These are phyloP conservation scores for Metschnikowia reukaufii DNA, from an alignment of 805 yeast species.

Conservation along the genomic window DNA sequence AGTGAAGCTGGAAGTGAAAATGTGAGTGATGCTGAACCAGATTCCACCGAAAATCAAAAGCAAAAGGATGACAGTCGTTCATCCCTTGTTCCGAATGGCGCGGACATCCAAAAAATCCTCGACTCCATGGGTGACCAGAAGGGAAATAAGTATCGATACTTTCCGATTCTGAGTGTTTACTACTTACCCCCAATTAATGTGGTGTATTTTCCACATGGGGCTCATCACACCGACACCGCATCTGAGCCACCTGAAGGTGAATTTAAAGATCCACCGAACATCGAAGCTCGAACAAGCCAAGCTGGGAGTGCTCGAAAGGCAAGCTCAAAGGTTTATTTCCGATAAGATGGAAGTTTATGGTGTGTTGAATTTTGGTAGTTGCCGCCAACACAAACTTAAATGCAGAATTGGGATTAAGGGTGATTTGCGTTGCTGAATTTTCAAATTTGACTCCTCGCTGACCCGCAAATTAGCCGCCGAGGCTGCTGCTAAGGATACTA, in stretches of 20 bases:
- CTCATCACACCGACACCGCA: slow-evolving; percentile 34
- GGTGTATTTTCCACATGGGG: slow-evolving; percentile 56
- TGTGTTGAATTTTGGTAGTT: neutral
- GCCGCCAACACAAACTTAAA: too few species aligned
- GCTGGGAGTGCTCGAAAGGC: slow-evolving; percentile 6
- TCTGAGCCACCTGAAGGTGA: neutral
- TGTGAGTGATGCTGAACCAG: slow-evolving; percentile 2
- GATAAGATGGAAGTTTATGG: neutral
- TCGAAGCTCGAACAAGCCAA: slow-evolving; percentile 2
- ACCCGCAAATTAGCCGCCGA: slow-evolving; percentile 46
- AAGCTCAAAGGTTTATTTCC: slow-evolving; percentile 16
- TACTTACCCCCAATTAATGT: slow-evolving; percentile 56
- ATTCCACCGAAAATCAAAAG: neutral
- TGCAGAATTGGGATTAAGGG: too few species aligned
- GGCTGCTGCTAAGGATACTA: slow-evolving; percentile 22
- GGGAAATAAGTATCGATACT: slow-evolving; percentile 42
- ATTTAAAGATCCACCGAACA: neutral
- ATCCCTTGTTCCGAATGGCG: slow-evolving; percentile 1
- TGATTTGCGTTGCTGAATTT: too few species aligned
- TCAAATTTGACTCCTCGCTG: slow-evolving; percentile 41
- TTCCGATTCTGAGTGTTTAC: slow-evolving; percentile 51
- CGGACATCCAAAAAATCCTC: slow-evolving; percentile 11
- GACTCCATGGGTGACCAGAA: slow-evolving; percentile 7
- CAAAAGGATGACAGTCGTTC: slow-evolving; percentile 2
- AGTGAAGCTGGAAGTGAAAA: neutral